Conservation (phyloP, 75 land plant species). For the Larix kaempferi region DNA sequence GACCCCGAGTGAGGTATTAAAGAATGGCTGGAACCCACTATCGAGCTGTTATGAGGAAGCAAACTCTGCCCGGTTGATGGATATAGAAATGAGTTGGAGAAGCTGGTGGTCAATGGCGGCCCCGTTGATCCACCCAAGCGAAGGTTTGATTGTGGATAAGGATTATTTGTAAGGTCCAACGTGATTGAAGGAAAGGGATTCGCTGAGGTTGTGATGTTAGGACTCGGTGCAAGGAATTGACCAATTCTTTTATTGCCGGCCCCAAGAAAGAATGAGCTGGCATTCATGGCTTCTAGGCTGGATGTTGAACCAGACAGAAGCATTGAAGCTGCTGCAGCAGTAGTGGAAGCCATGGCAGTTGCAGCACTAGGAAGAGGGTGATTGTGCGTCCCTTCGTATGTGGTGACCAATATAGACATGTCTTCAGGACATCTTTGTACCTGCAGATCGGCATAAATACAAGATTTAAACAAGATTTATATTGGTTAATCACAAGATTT, state of each 20-base stretch:
- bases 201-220: slow-evolving; percentile 34
- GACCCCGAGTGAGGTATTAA: background rate
- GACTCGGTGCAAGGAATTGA: slow-evolving; percentile 45
- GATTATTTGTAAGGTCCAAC: slow-evolving; percentile 53
- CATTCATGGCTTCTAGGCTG: slow-evolving; percentile 3
- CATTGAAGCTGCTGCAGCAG: slow-evolving; percentile 87
- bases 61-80: background rate
- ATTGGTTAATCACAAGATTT: too few relatives aligned
- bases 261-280: slow-evolving; percentile 20
- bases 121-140: background rate
- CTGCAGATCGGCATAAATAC: slow-evolving; percentile 37
- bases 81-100: background rate
- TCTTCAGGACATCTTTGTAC: slow-evolving; percentile 97
- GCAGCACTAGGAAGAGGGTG: slow-evolving; percentile 85
- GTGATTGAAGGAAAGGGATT: slow-evolving; percentile 61
- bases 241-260: slow-evolving; percentile 22
- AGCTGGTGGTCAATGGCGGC: background rate
- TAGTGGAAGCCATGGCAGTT: slow-evolving; percentile 92
- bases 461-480: slow-evolving; percentile 77
- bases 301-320: slow-evolving; percentile 59
- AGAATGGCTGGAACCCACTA: too few relatives aligned
- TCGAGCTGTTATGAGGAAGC: background rate
- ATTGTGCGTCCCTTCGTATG: slow-evolving; percentile 92
- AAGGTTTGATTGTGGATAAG: slow-evolving; percentile 19
- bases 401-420: slow-evolving; percentile 73